Evolutionary conservation across 805 yeast species (phyloP), one percentile per base, ranked within the genome.

Genomic region (Isabelozyma rhagii): DNA sequence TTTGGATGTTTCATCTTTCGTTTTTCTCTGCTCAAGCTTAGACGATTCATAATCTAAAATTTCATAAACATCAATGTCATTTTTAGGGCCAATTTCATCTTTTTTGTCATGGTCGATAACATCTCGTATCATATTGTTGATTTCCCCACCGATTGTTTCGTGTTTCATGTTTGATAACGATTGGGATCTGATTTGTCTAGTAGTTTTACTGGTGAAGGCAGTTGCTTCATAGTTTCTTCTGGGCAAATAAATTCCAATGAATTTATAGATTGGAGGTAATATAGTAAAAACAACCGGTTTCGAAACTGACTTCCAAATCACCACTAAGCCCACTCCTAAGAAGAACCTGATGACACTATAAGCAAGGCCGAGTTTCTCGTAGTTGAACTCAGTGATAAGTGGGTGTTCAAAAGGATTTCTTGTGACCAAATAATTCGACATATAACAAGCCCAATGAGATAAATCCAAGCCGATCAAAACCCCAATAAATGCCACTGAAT

Each of bases 401-500:
- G 77, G 69, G 50, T 64, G 69, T 13, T 48, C 43, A 31, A 42
- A 51, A 7, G 41, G 49, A 39, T 63, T 59, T 15, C 51, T 55
- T 15, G 44, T 25, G 0, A 64, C 48, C 45, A 68, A 65, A 53
- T 56, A 63, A 45, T 60, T 58, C 4, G 78, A 62, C 27, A 64
- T 58, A 25, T 64, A 57, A n/a, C 73, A 66, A 9, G 66, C 52
- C 83, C 86, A 83, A 56, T 79, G 81, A 15, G 84, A 76, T 25
- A 86, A 54, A 53, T 87, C 94, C 6, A 87, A 58, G 0, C 99
- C 99, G 42, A 83, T 70, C 13, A 91, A 73, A 41, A 92, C 97
- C 3, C 97, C 97, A 47, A 92, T 72, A 59, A 93, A 93, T 5
- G 98, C 96, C 29, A 93, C 96, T 15, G 91, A 83, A 64, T 93